phyloP scores from a whole-genome alignment of 192 early-diverging fungal species.

The Coemansia furcata region DNA sequence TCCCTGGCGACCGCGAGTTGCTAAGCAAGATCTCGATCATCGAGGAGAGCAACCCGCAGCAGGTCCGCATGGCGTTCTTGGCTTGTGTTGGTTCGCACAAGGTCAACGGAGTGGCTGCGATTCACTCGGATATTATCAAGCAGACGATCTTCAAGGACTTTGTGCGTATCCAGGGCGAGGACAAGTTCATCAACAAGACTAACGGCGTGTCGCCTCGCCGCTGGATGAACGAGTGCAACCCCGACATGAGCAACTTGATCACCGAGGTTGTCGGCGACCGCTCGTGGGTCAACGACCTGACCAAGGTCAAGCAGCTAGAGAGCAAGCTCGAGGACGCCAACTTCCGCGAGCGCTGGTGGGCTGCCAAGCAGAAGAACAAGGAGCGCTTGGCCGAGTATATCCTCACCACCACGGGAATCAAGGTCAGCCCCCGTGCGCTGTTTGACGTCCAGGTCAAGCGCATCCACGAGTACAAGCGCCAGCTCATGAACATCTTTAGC shows the following conservation, averaged over 20 bases:
- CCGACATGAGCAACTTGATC: constrained; percentile 78
- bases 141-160: constrained; percentile 88
- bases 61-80: constrained; percentile 96
- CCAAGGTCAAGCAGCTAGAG: constrained; percentile 66
- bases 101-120: constrained; percentile 94
- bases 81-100: constrained; percentile 92
- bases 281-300: constrained; percentile 76
- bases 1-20: constrained; percentile 76
- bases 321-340: constrained; percentile 57
- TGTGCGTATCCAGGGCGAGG: constrained; percentile 78
- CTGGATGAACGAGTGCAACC: constrained; percentile 98
- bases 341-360: constrained; percentile 86
- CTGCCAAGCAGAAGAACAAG: constrained; percentile 91
- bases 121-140: constrained; percentile 82
- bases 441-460: constrained; percentile 99
- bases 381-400: constrained; percentile 84
- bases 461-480: constrained; percentile 99
- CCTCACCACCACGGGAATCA: constrained; percentile 62
- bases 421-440: constrained; percentile 80
- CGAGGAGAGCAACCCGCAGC: constrained; percentile 88
- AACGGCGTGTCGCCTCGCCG: constrained; percentile 97
- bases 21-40: constrained; percentile 90
- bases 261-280: constrained; percentile 72
- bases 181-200: constrained; percentile 95
- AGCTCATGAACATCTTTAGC: constrained; percentile 96